Conservation (phyloP, 2,329 filamentous ascomycete species). For the Aspergillus pseudoviridinutans region DNA sequence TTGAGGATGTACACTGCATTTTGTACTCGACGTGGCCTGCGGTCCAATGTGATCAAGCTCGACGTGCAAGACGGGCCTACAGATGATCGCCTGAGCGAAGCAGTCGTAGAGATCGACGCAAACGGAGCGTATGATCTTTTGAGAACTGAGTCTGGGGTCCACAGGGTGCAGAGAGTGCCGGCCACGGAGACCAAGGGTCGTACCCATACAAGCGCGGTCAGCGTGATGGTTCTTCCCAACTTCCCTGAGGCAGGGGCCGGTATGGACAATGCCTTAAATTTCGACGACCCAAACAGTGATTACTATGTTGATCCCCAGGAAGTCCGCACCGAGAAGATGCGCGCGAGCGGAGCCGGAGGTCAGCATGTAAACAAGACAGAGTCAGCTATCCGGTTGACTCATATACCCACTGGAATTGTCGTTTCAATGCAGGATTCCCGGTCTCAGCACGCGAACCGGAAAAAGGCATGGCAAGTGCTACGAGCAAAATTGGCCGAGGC, state of each 20-base stretch:
- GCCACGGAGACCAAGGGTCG: slow-evolving; percentile 86
- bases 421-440: slow-evolving; percentile 91
- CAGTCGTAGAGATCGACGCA: slow-evolving; percentile 76
- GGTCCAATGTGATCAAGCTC: slow-evolving; percentile 69
- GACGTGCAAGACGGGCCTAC: slow-evolving; percentile 65
- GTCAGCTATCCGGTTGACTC: slow-evolving; percentile 88
- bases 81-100: slow-evolving; percentile 75
- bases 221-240: slow-evolving; percentile 85
- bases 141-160: slow-evolving; percentile 86
- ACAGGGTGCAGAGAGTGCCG: slow-evolving; percentile 90
- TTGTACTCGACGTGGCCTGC: slow-evolving; percentile 66
- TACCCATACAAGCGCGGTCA: slow-evolving; percentile 88
- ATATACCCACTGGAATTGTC: slow-evolving; percentile 78
- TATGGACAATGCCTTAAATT: slow-evolving; percentile 54
- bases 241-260: slow-evolving; percentile 57
- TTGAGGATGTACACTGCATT: slow-evolving; percentile 86
- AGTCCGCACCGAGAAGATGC: slow-evolving; percentile 82
- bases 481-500: slow-evolving; percentile 77
- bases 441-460: slow-evolving; percentile 84
- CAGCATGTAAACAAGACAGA: slow-evolving; percentile 99
- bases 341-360: slow-evolving; percentile 84
- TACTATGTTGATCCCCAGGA: slow-evolving; percentile 86
- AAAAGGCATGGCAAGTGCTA: slow-evolving; percentile 80
- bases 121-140: slow-evolving; percentile 76
- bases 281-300: slow-evolving; percentile 81